Percentiles rank a stretch among this genome's conserved stretches.
phyloP scores from a whole-genome alignment of 75 land plant species.

The Selaginella moellendorffii region DNA sequence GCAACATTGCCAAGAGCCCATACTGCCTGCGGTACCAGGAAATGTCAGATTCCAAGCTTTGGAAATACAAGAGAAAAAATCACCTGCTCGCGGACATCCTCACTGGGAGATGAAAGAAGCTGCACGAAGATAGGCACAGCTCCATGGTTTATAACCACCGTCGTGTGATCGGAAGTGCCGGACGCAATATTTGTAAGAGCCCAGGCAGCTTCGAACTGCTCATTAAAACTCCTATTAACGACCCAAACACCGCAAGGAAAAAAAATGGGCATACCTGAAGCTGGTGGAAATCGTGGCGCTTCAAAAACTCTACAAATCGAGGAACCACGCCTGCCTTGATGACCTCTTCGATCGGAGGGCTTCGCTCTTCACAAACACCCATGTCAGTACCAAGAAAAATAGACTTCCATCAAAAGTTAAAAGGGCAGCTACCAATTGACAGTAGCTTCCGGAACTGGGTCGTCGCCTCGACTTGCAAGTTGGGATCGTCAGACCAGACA shows the following conservation, averaged over 20 bases:
- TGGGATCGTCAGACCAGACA: constrained; percentile 37
- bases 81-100: constrained; percentile 10
- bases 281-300: constrained; percentile 56
- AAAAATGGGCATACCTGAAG: constrained; percentile 44
- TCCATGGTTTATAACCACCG: neutral
- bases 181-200: constrained; percentile 6
- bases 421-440: constrained; percentile 43
- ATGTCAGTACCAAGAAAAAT: neutral
- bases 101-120: neutral
- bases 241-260: neutral
- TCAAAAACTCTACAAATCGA: constrained; percentile 76
- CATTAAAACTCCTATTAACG: neutral
- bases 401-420: neutral
- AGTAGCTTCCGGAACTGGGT: constrained; percentile 76
- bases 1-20: constrained; percentile 87
- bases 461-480: constrained; percentile 57
- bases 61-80: neutral
- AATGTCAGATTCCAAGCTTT: too few species aligned
- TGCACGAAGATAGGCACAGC: constrained; percentile 8
- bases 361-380: constrained; percentile 37
- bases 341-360: constrained; percentile 89
- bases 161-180: neutral
- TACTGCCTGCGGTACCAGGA: constrained; percentile 38
- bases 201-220: constrained; percentile 10
- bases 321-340: constrained; percentile 63